A percentile compares a stretch with the other conserved stretches of the same genome.
Conservation (phyloP, 441 rosid species). For the Kokia cookei region DNA sequence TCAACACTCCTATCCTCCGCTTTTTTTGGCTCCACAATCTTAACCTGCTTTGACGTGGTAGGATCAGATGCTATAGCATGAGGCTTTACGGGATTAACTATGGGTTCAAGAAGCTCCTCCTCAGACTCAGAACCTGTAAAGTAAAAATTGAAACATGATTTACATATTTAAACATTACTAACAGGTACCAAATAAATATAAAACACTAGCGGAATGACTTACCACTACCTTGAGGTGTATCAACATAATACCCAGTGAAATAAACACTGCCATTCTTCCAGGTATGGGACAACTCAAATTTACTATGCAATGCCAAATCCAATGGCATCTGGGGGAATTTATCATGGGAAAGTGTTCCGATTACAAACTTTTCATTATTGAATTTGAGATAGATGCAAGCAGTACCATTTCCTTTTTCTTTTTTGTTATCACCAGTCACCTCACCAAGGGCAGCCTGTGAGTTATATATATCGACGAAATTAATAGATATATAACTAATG, state of each 20-base stretch:
- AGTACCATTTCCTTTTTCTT: constrained; percentile 38
- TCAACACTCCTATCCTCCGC: constrained; percentile 25
- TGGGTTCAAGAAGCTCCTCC: constrained; percentile 16
- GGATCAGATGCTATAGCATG: constrained; percentile 14
- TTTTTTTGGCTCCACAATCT: constrained; percentile 42
- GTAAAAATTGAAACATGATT: not conserved
- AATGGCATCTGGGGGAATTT: constrained; percentile 58
- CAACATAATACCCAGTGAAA: constrained; percentile 59
- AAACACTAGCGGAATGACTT: constrained; percentile 8
- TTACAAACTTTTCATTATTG: constrained; percentile 43
- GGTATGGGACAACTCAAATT: constrained; percentile 71
- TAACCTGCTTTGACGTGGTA: constrained; percentile 32
- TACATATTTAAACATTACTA: not conserved
- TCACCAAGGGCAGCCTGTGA: constrained; percentile 66
- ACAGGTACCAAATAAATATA: not conserved
- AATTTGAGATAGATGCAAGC: constrained; percentile 34
- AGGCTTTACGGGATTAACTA: constrained; percentile 3
- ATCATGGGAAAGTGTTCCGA: constrained; percentile 63
- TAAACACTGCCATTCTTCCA: constrained; percentile 68
- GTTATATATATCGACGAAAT: not conserved
- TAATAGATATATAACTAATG: not conserved
- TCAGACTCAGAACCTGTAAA: constrained; percentile 20
- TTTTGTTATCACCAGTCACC: constrained; percentile 55
- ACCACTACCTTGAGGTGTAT: constrained; percentile 18
- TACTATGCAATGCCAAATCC: constrained; percentile 53